Conservation (phyloP, 148 eudicot genomes). For the Camellia sinensis region DNA sequence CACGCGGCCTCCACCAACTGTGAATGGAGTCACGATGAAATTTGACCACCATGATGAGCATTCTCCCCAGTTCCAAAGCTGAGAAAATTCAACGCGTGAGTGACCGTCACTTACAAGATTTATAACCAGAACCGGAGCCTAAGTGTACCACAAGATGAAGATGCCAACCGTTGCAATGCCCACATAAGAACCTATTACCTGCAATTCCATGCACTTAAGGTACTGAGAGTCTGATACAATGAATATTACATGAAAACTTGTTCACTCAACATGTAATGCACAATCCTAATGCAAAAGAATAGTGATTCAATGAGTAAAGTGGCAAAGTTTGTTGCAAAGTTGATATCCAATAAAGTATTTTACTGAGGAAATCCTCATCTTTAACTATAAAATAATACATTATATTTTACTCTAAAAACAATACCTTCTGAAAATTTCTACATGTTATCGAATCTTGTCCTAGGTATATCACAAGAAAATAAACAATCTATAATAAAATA, state of each 20-base stretch:
- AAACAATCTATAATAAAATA: background rate
- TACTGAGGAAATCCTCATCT: no score
- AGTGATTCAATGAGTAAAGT: background rate
- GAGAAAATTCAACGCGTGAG: constrained; percentile 52
- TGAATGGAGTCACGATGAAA: constrained; percentile 65
- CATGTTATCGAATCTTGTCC: background rate
- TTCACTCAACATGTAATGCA: background rate
- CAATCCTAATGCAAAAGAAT: background rate
- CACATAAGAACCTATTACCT: constrained; percentile 81
- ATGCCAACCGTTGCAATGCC: constrained; percentile 91
- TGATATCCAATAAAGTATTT: background rate
- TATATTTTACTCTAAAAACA: background rate
- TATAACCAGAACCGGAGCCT: constrained; percentile 62
- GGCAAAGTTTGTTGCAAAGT: background rate
- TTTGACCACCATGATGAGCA: constrained; percentile 88
- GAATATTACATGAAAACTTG: no score
- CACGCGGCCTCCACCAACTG: constrained; percentile 44
- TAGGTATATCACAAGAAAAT: background rate
- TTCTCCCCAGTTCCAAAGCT: constrained; percentile 73
- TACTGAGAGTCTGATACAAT: no score
- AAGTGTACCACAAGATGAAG: constrained; percentile 73
- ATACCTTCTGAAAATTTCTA: background rate
- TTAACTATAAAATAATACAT: background rate
- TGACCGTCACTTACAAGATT: constrained; percentile 66
- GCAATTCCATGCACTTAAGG: constrained; percentile 10